These are phyloP conservation scores for Termitomyces titanicus DNA, from an alignment of 768 basidiomycete genomes.

Conservation along the genomic window DNA sequence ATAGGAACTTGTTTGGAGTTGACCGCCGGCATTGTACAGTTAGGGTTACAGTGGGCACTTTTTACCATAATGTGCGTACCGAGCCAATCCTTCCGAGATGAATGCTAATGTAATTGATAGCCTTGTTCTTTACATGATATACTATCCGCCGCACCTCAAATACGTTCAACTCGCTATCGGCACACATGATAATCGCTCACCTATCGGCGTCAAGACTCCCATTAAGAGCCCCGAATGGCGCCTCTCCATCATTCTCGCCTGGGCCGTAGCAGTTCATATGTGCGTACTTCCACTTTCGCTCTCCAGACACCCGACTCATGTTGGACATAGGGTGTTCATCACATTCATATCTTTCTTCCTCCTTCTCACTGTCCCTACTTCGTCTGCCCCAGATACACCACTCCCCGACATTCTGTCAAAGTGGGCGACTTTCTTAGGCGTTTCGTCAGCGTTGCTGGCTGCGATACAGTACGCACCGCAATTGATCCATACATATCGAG, in stretches of 20 bases:
- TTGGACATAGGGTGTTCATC: conserved; percentile 45
- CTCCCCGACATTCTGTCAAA: conserved; percentile 27
- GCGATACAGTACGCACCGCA: conserved; percentile 89
- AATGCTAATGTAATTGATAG: conserved; percentile 33
- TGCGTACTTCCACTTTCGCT: conserved; percentile 32
- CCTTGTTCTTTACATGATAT: conserved; percentile 85
- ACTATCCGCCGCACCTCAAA: conserved; percentile 86
- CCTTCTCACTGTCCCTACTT: conserved; percentile 39
- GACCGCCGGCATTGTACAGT: conserved; percentile 79
- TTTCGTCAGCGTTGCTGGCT: conserved; percentile 75
- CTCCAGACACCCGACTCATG: conserved; percentile 1
- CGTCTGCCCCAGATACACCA: conserved; percentile 35
- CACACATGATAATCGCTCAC: conserved; percentile 33
- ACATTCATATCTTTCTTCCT: conserved; percentile 62
- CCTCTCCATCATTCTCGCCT: conserved; percentile 68
- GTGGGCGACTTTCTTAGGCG: conserved; percentile 88
- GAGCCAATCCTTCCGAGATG: background rate
- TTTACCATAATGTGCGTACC: conserved; percentile 77
- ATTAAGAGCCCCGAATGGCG: conserved; percentile 70
- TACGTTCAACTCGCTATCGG: conserved; percentile 40
- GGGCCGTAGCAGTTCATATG: conserved; percentile 73
- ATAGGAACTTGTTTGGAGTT: conserved; percentile 72
- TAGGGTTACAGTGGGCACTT: conserved; percentile 77
- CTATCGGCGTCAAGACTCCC: conserved; percentile 41
- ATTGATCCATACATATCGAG: conserved; percentile 70